Conservation (phyloP, 176 grass and related monocot genomes). For the Hyparrhenia diplandra region DNA sequence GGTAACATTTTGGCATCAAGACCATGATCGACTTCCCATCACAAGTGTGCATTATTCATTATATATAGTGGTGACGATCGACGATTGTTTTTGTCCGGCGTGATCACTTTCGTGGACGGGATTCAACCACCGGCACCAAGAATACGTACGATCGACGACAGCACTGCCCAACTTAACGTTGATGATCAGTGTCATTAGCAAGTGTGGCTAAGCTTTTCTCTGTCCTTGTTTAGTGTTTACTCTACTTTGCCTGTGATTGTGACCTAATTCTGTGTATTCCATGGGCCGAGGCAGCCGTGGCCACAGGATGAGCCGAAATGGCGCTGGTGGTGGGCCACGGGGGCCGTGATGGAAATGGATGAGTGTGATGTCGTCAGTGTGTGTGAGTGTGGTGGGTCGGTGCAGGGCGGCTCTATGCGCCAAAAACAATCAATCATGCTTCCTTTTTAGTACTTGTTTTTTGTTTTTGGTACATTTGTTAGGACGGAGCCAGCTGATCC, state of each 20-base stretch:
- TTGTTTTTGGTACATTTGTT: neutral
- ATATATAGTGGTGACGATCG: no score
- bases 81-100: no score
- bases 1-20: neutral
- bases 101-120: no score
- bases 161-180: neutral
- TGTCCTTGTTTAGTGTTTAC: neutral
- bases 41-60: neutral
- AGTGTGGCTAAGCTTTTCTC: slow-evolving; percentile 5
- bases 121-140: slow-evolving; percentile 20
- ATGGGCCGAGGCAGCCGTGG: neutral
- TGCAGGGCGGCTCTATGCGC: slow-evolving; percentile 23
- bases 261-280: slow-evolving; percentile 10
- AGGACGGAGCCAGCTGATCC: neutral
- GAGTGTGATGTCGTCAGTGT: slow-evolving; percentile 1
- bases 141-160: neutral
- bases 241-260: neutral
- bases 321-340: neutral
- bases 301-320: slow-evolving; percentile 28
- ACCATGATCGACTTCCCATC: neutral
- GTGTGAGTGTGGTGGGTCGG: slow-evolving; percentile 20
- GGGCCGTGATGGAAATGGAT: neutral
- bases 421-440: slow-evolving; percentile 1
- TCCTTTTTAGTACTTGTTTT: neutral
- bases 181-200: neutral